Evolutionary conservation across 2,329 filamentous ascomycete species (phyloP).

Genomic region (Diaporthe destruens): DNA sequence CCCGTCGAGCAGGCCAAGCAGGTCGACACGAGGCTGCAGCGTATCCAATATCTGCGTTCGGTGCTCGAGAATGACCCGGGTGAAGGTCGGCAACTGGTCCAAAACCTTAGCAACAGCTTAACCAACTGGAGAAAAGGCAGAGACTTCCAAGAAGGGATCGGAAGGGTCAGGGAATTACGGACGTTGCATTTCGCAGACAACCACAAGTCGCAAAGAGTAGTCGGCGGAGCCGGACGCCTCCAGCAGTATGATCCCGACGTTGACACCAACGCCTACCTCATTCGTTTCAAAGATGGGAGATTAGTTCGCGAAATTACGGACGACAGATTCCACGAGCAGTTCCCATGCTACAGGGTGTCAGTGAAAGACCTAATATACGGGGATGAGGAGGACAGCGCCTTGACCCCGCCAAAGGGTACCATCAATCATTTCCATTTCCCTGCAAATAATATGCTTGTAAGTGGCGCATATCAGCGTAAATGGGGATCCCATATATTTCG

Average conservation of each 20-base stretch:
- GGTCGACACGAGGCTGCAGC: slow-evolving; percentile 30
- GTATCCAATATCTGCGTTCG: slow-evolving; percentile 32
- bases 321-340: slow-evolving; percentile 38
- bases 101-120: slow-evolving; percentile 30
- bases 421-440: slow-evolving; percentile 45
- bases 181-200: slow-evolving; percentile 37
- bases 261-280: slow-evolving; percentile 41
- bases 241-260: slow-evolving; percentile 37
- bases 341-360: slow-evolving; percentile 37
- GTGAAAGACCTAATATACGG: slow-evolving; percentile 30
- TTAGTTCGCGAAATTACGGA: slow-evolving; percentile 27
- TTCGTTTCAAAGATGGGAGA: slow-evolving; percentile 37
- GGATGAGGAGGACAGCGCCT: slow-evolving; percentile 1
- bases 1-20: slow-evolving; percentile 29
- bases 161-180: slow-evolving; percentile 33
- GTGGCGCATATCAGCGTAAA: not conserved
- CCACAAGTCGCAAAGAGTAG: slow-evolving; percentile 28
- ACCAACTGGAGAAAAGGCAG: slow-evolving; percentile 33
- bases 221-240: not conserved
- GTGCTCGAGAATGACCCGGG: slow-evolving; percentile 31
- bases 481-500: not conserved
- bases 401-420: slow-evolving; percentile 23
- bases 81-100: slow-evolving; percentile 33
- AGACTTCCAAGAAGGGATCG: slow-evolving; percentile 38
- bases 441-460: slow-evolving; percentile 45